These are phyloP conservation scores for Gymnopilus junonius DNA, from an alignment of 768 basidiomycete species.

Conservation along the genomic window DNA sequence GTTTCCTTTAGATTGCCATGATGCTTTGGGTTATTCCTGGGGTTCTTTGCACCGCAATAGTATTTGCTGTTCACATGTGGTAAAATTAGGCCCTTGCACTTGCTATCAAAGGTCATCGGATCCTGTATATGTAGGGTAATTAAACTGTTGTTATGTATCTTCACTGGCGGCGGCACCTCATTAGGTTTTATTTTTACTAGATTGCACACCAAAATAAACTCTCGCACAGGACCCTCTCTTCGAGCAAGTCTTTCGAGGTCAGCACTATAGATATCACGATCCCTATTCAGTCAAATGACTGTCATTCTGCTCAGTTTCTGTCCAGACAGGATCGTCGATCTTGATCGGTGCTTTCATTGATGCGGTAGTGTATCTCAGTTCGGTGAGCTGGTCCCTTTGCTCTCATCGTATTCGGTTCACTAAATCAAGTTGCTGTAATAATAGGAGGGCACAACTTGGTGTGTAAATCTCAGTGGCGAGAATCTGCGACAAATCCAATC, in stretches of 20 bases:
- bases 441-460: conserved; percentile 6
- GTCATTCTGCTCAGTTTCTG: conserved; percentile 18
- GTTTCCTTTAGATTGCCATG: conserved; percentile 20
- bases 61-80: conserved; percentile 44
- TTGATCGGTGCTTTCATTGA: conserved; percentile 23
- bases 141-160: neutral
- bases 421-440: neutral
- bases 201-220: conserved; percentile 26
- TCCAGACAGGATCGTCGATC: conserved; percentile 28
- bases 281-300: neutral
- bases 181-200: conserved; percentile 2
- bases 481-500: neutral
- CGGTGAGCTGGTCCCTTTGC: conserved; percentile 18
- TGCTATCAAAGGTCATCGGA: neutral
- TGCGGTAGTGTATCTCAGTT: conserved; percentile 23
- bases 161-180: neutral
- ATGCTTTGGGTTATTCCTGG: conserved; percentile 46
- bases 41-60: conserved; percentile 42
- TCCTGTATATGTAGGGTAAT: neutral
- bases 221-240: conserved; percentile 22
- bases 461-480: neutral
- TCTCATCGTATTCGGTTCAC: neutral
- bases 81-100: neutral
- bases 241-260: conserved; percentile 28
- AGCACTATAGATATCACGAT: neutral